Percentiles rank a stretch among this genome's conserved stretches.
These are phyloP conservation scores for Russula griseocarnosa DNA, from an alignment of 768 basidiomycete species.

Conservation along the genomic window DNA sequence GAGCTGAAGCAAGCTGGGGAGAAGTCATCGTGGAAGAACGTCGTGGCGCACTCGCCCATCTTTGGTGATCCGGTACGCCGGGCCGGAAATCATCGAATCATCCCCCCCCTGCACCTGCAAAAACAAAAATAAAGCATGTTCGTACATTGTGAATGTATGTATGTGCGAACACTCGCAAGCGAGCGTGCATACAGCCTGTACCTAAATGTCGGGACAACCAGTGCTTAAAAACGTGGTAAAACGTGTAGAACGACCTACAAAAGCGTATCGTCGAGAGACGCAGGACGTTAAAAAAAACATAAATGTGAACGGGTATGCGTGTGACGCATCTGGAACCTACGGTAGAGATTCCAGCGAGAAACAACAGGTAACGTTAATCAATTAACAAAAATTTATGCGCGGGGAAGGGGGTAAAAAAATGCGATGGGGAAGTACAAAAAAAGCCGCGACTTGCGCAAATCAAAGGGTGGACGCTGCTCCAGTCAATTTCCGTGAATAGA, in stretches of 20 bases:
- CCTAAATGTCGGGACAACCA: slow-evolving; percentile 7
- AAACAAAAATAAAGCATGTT: neutral
- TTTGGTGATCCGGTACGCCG: neutral
- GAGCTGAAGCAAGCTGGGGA: slow-evolving; percentile 25
- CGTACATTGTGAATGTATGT: neutral
- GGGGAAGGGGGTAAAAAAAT: neutral
- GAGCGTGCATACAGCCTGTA: slow-evolving; percentile 4
- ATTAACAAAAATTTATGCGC: neutral
- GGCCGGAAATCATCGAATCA: neutral
- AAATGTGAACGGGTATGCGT: slow-evolving; percentile 14
- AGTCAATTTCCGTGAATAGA: neutral
- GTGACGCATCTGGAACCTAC: slow-evolving; percentile 12
- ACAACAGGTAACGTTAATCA: slow-evolving; percentile 1
- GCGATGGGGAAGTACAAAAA: neutral
- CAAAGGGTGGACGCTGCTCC: neutral
- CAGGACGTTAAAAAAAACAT: slow-evolving; percentile 1
- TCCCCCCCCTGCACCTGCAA: no score
- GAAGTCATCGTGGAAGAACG: neutral
- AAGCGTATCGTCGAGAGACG: slow-evolving; percentile 23
- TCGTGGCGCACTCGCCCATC: neutral
- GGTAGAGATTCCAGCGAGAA: slow-evolving; percentile 13
- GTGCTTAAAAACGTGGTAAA: neutral
- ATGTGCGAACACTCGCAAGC: slow-evolving; percentile 13
- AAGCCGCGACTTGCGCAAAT: slow-evolving; percentile 7
- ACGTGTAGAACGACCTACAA: slow-evolving; percentile 6